A percentile compares a stretch with the other conserved stretches of the same genome.
These are phyloP conservation scores for Luffa aegyptiaca DNA, from an alignment of 306 rosid species.

Conservation along the genomic window DNA sequence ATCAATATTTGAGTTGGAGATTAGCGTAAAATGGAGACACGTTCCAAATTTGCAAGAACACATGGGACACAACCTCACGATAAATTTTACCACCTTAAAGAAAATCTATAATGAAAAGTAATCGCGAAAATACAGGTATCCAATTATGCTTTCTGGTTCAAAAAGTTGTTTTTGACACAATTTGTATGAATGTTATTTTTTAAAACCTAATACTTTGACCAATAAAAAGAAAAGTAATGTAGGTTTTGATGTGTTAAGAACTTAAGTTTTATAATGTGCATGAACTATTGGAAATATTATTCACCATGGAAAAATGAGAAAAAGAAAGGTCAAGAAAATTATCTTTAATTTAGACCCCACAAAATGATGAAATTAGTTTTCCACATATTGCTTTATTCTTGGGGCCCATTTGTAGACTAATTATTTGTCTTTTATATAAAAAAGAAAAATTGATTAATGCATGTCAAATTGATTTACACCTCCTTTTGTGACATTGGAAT, in stretches of 20 bases:
- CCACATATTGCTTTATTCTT: not conserved
- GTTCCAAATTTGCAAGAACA: too few relatives aligned
- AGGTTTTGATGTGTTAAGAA: not conserved
- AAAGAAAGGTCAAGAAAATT: not conserved
- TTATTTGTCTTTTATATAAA: not conserved
- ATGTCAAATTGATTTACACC: conserved; percentile 4
- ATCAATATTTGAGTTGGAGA: too few relatives aligned
- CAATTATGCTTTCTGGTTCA: too few relatives aligned
- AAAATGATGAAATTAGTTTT: not conserved
- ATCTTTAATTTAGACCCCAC: not conserved
- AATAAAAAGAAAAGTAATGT: too few relatives aligned
- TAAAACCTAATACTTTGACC: not conserved
- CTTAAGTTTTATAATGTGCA: not conserved
- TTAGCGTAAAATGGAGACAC: too few relatives aligned
- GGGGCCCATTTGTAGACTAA: not conserved
- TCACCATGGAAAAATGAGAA: not conserved
- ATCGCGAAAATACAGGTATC: too few relatives aligned
- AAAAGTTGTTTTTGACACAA: too few relatives aligned
- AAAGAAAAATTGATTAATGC: not conserved
- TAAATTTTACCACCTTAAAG: too few relatives aligned
- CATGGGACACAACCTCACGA: too few relatives aligned
- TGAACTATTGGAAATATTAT: not conserved
- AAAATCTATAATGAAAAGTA: too few relatives aligned
- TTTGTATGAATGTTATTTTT: too few relatives aligned
- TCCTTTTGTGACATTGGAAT: not conserved